Conservation (phyloP, 345 rosid species). For the Melaleuca alternifolia region DNA sequence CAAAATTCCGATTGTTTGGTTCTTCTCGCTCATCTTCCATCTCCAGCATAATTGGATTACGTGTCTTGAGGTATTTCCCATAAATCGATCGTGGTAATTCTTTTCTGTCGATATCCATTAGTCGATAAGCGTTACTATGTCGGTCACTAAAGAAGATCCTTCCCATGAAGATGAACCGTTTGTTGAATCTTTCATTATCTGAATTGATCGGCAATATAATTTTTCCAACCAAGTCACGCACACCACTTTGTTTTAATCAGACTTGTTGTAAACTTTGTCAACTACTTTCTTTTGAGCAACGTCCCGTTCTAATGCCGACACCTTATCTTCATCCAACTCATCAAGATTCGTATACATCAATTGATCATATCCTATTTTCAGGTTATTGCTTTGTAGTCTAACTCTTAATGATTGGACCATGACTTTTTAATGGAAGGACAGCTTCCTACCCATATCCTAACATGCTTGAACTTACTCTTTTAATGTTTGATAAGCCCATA, state of each 20-base stretch:
- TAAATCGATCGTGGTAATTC: neutral
- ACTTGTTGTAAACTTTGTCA: neutral
- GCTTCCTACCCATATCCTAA: neutral
- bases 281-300: neutral
- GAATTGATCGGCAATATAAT: neutral
- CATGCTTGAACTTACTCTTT: neutral
- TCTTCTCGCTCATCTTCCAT: no score
- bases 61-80: neutral
- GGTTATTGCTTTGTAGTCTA: neutral
- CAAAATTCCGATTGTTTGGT: no score
- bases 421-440: neutral
- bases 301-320: neutral
- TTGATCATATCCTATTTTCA: neutral
- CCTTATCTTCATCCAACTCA: neutral
- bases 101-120: neutral
- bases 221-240: neutral
- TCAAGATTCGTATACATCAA: neutral
- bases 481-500: neutral
- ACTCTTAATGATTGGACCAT: neutral
- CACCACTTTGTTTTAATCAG: neutral
- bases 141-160: neutral
- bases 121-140: neutral
- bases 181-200: neutral
- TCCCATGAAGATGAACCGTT: neutral
- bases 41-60: neutral